Base-by-base conservation (phyloP, 2,329 filamentous ascomycete species). In the Ophiostoma ulmi region DNA sequence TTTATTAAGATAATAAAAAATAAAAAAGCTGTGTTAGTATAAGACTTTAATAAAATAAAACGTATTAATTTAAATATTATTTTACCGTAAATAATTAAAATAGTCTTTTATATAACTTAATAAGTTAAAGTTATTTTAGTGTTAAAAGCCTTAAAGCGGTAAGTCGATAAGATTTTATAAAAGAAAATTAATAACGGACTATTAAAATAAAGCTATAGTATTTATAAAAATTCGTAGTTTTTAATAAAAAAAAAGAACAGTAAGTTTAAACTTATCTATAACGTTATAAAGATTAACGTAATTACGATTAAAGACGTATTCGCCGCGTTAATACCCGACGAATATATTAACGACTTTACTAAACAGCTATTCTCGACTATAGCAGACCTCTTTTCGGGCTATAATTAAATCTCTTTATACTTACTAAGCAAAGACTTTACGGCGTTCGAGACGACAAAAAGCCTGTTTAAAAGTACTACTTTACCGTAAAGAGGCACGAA, bases 101-200 rank as follows among this genome's bases (percentile, higher is more conserved):
- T 14, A 14, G 26, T 68, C 3, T 22, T 26, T 20, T 68, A 68
- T 52, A 10, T 2, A 5, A 14, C 41, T 17, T 68, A 55, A 26
- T 68, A 68, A 55, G 41, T 22, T 2, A 17, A 39, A 7, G 31
- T 10, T 69, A 94, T 89, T 72, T 87, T 55, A 55, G 36, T 68
- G 8, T n/a, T 36, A 7, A 52, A 55, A 35, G 66, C 22, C 17
- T 55, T 68, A 52, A 11, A n/a, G 13, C 4, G 11, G 65, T 22
- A 67, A 48, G 65, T 67, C 6, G 17, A 48, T 14, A 35, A 67
- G 10, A 31, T 68, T 22, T 36, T 68, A 52, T 22, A 55, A 36
- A 39, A 68, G 35, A 52, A 55, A 20, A 17, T 52, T 8, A 7
- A 58, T 35, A 69, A 61, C 14, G n/a, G 35, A 4, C 22, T 69